phyloP scores from a whole-genome alignment of 176 grass and related monocot species.

The Oryza nivara region DNA sequence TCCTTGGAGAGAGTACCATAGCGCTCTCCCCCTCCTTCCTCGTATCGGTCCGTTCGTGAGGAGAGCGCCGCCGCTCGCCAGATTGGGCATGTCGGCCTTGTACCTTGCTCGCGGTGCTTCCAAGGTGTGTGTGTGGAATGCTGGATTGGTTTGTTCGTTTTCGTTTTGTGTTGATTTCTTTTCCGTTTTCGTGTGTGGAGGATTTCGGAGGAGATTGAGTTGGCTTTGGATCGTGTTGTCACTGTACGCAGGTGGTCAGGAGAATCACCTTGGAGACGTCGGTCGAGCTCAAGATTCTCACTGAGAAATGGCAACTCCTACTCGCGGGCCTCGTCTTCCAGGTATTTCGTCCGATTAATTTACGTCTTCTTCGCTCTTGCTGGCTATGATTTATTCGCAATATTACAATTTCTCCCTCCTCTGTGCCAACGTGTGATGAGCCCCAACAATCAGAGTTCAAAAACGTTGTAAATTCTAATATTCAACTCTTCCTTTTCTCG shows the following conservation, averaged over 20 bases:
- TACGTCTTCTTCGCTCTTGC: not conserved
- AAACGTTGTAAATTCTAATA: not conserved
- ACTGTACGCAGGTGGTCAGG: constrained; percentile 58
- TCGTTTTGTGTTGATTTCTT: not conserved
- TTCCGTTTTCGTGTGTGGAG: not conserved
- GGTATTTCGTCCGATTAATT: constrained; percentile 47
- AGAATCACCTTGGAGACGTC: constrained; percentile 72
- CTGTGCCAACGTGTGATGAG: not conserved
- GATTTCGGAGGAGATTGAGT: not conserved
- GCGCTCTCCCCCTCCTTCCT: not conserved
- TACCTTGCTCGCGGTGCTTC: constrained; percentile 74
- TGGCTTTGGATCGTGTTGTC: constrained; percentile 9
- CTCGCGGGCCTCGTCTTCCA: constrained; percentile 79
- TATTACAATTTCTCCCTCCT: not conserved
- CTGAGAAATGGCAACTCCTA: constrained; percentile 86
- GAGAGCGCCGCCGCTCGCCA: not conserved
- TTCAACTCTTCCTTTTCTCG: not conserved
- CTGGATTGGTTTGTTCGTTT: not conserved
- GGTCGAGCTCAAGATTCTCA: constrained; percentile 79
- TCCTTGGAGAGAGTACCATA: not conserved
- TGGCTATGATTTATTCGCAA: not conserved
- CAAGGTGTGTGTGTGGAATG: constrained; percentile 48
- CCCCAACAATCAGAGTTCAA: not conserved
- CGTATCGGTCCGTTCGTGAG: not conserved
- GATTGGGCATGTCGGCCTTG: constrained; percentile 53